A percentile compares a stretch with the other conserved stretches of the same genome.
Evolutionary conservation across 1,284 basidiomycete genomes (phyloP).

Genomic region (Ceratorhiza oryzae-sativae): DNA sequence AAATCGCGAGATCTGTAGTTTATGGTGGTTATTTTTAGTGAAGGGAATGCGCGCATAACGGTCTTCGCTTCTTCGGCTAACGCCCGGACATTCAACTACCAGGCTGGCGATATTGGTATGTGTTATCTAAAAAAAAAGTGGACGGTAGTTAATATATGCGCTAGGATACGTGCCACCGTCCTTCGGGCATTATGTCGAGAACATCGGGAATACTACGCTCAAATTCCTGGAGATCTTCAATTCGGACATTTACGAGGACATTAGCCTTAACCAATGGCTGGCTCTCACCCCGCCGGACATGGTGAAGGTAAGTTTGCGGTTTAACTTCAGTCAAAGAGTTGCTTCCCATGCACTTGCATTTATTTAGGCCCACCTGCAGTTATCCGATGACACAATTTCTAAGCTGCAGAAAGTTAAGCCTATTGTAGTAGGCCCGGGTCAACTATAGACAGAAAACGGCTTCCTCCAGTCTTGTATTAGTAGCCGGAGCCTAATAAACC

Average conservation of each 20-base stretch:
- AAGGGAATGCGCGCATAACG: constrained; percentile 59
- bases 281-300: constrained; percentile 67
- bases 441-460: background rate
- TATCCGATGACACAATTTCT: constrained; percentile 61
- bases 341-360: background rate
- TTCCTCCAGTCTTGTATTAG: no score
- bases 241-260: constrained; percentile 61
- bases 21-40: constrained; percentile 50
- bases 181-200: constrained; percentile 72
- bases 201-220: constrained; percentile 68
- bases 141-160: constrained; percentile 40
- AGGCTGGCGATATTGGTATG: constrained; percentile 62
- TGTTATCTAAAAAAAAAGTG: background rate
- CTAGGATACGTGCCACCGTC: constrained; percentile 60
- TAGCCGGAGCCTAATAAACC: no score
- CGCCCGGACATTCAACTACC: constrained; percentile 16
- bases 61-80: constrained; percentile 3
- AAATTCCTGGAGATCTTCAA: constrained; percentile 72
- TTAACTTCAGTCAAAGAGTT: background rate
- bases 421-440: constrained; percentile 56
- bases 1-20: no score
- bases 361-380: constrained; percentile 58
- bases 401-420: constrained; percentile 63
- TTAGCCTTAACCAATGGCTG: constrained; percentile 69
- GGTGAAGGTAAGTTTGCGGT: constrained; percentile 54